These are phyloP conservation scores for Kuraishia hungarica DNA, from an alignment of 805 yeast species.

Conservation along the genomic window DNA sequence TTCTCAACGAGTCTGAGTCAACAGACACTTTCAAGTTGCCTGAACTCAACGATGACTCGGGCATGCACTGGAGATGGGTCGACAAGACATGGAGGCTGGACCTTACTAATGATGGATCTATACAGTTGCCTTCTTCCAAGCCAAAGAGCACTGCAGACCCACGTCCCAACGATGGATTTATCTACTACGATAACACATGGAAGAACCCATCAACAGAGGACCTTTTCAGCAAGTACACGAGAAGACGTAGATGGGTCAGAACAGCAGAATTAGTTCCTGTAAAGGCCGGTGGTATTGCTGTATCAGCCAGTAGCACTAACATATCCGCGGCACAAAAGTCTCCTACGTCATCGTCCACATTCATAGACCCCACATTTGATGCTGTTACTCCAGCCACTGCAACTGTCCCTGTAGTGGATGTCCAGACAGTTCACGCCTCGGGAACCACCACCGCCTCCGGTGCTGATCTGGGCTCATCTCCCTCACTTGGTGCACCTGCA, in stretches of 20 bases:
- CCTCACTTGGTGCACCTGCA: background rate
- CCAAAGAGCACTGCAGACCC: conserved; percentile 63
- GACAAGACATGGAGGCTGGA: conserved; percentile 90
- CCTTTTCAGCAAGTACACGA: conserved; percentile 80
- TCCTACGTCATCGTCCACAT: background rate
- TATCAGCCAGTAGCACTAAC: background rate
- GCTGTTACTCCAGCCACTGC: background rate
- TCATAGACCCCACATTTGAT: background rate
- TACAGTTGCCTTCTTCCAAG: conserved; percentile 58
- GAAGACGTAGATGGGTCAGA: conserved; percentile 93
- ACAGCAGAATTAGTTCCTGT: conserved; percentile 71
- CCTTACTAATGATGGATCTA: conserved; percentile 78
- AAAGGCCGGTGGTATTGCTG: background rate
- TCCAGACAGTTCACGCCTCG: background rate
- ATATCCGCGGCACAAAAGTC: background rate
- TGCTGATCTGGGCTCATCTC: background rate
- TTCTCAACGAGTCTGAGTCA: conserved; percentile 74
- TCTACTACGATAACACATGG: conserved; percentile 93
- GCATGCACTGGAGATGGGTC: conserved; percentile 90
- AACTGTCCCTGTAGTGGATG: background rate
- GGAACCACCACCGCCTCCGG: background rate
- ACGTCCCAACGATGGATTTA: conserved; percentile 71
- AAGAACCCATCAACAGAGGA: conserved; percentile 83
- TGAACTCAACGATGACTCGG: conserved; percentile 53
- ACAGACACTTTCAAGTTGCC: conserved; percentile 79